Base-by-base conservation (phyloP, 495 filamentous ascomycete genomes). In the Talaromyces adpressus region DNA sequence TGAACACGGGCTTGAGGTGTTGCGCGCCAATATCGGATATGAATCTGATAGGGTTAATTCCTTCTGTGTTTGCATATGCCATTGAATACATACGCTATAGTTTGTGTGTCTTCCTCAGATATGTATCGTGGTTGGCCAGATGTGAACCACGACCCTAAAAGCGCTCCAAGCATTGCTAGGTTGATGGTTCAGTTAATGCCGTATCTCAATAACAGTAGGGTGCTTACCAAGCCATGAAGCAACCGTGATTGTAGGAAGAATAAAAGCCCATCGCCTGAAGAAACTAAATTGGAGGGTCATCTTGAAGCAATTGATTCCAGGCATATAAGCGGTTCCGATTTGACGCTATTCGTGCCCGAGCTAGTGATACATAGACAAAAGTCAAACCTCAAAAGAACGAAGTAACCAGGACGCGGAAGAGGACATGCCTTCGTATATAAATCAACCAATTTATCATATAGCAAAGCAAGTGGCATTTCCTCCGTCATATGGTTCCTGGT, bases 11-110 rank as follows among this genome's bases (percentile, higher is more conserved):
- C 29, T 62, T 62, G 60, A 62, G 60, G 16, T 27, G 12, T 32
- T 62, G 60, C 16, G 60, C 60, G 12, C 60, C 60, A 62, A 62
- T 62, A 29, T 62, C 60, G 60, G 60, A 62, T 30, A 62, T 34
- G 45, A 62, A 53, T 34, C 60, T 62, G 45, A 4, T 53, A 27
- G 3, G 9, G 14, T 54, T 20, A 29, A 14, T 14, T 29, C 9
- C 22, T 54, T 11, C 51, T 25, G 47, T 52, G 6, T 2, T 29
- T 16, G 3, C 18, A 23, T 3, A 22, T 53, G n/a, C 27, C 27
- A 27, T 27, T 27, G 51, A 54, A 47, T 61, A 7, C 60, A 4
- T 22, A 62, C 60, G 60, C 60, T 29, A 62, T 62, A 11, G 14
- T 62, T 23, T 62, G 60, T 16, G 41, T 62, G 2, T 62, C 29